Percentiles rank a stretch among this genome's conserved stretches.
phyloP scores from a whole-genome alignment of 208 protist species.

The Blastocrithidia nonstop region DNA sequence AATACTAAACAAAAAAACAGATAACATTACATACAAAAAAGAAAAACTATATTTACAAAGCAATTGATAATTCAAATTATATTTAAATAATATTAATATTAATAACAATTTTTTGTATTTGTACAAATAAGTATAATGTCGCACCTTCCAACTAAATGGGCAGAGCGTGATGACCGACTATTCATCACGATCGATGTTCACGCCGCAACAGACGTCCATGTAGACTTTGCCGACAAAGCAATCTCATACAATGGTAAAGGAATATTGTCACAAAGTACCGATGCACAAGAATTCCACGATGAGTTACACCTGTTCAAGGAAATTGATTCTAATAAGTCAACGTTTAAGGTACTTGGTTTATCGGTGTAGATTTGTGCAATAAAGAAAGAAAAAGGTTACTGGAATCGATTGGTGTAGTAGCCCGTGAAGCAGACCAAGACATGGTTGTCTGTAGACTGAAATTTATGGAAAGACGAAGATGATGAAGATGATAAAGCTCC shows the following conservation, averaged over 20 bases:
- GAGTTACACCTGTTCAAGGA: slow-evolving; percentile 62
- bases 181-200: slow-evolving; percentile 77
- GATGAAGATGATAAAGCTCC: slow-evolving; percentile 49
- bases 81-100: too few relatives aligned
- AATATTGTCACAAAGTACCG: slow-evolving; percentile 41
- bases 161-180: slow-evolving; percentile 72
- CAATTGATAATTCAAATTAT: too few relatives aligned
- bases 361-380: slow-evolving; percentile 74
- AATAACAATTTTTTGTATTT: too few relatives aligned
- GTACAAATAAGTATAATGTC: slow-evolving; percentile 16
- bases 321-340: slow-evolving; percentile 60
- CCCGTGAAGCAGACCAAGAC: slow-evolving; percentile 49
- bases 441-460: slow-evolving; percentile 83
- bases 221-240: slow-evolving; percentile 66
- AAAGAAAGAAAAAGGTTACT: slow-evolving; percentile 81
- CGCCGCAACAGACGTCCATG: slow-evolving; percentile 49
- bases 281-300: slow-evolving; percentile 45
- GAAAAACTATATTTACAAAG: neutral
- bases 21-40: slow-evolving; percentile 1
- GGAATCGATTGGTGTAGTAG: slow-evolving; percentile 68
- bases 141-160: slow-evolving; percentile 83
- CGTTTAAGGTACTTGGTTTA: slow-evolving; percentile 78
- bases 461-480: slow-evolving; percentile 87
- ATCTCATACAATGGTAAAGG: slow-evolving; percentile 57
- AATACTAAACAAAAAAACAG: neutral